Conservation (phyloP, 495 filamentous ascomycete species). For the Penicillium turbatum region DNA sequence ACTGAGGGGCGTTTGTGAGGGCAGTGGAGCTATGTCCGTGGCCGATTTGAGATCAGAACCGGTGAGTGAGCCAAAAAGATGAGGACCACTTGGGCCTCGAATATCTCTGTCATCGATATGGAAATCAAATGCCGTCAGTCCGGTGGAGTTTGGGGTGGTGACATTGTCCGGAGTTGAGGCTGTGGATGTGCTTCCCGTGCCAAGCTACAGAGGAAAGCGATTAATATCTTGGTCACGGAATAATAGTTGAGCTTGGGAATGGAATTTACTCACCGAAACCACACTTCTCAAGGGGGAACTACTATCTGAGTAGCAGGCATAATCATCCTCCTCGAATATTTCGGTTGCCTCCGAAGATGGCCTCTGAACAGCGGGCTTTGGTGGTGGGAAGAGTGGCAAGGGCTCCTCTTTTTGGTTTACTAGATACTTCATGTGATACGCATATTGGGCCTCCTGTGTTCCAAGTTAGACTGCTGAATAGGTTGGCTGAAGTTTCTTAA, state of each 20-base stretch:
- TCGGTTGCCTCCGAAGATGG: conserved; percentile 60
- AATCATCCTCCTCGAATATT: conserved; percentile 59
- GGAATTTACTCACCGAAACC: background rate
- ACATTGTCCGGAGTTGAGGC: conserved; percentile 15
- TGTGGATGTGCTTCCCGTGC: conserved; percentile 12
- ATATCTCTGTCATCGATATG: conserved; percentile 30
- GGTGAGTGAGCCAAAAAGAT: background rate
- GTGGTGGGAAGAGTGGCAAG: conserved; percentile 2
- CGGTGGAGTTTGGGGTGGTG: conserved; percentile 14
- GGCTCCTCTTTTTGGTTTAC: conserved; percentile 7
- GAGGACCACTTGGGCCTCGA: conserved; percentile 68
- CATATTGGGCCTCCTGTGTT: conserved; percentile 3
- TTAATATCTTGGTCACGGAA: background rate
- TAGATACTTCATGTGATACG: conserved; percentile 2
- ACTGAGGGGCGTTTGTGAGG: conserved; percentile 2
- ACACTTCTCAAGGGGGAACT: no score
- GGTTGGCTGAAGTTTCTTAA: no score
- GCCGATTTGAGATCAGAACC: conserved; percentile 1
- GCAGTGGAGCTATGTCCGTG: background rate
- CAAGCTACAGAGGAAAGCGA: conserved; percentile 8
- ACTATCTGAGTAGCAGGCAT: background rate
- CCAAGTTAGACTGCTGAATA: background rate
- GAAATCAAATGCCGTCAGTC: conserved; percentile 39
- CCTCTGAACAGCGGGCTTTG: background rate
- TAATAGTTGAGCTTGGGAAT: background rate